Evolutionary conservation across 2,329 filamentous ascomycete genomes (phyloP).

Genomic region (Paecilomyces sp.): DNA sequence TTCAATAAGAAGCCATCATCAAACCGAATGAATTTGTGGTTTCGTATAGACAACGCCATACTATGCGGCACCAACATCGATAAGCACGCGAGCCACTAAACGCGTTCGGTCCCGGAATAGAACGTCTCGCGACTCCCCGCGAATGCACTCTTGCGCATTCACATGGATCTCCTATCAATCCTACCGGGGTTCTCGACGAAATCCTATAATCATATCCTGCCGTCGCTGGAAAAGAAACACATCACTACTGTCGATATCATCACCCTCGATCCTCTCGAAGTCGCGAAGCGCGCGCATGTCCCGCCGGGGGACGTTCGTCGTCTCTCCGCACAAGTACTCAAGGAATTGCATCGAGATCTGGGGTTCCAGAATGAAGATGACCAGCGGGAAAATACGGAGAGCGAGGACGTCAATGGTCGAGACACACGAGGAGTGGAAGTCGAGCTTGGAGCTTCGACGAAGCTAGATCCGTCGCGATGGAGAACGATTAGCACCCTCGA

Average conservation of each 20-base stretch:
- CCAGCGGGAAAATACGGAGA: constrained; percentile 2
- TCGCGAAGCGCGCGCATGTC: constrained; percentile 78
- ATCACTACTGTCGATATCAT: constrained; percentile 80
- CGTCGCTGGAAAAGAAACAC: constrained; percentile 68
- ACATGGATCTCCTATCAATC: constrained; percentile 68
- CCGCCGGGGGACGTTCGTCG: constrained; percentile 74
- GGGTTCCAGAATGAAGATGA: constrained; percentile 26
- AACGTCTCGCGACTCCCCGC: constrained; percentile 5
- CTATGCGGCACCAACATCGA: not conserved
- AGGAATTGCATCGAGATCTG: constrained; percentile 59
- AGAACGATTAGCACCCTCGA: constrained; percentile 74
- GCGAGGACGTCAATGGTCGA: constrained; percentile 16
- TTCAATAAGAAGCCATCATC: too few species aligned
- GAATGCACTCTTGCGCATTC: constrained; percentile 9
- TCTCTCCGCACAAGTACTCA: constrained; percentile 60
- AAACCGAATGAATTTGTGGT: too few species aligned
- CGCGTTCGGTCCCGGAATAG: constrained; percentile 9
- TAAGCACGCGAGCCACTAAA: not conserved
- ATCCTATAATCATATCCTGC: constrained; percentile 66
- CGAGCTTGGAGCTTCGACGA: constrained; percentile 18
- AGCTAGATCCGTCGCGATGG: constrained; percentile 35
- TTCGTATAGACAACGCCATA: too few species aligned
- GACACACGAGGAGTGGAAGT: constrained; percentile 8
- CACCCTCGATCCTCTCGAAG: constrained; percentile 71
- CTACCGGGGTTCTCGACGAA: constrained; percentile 71